phyloP scores from a whole-genome alignment of 768 basidiomycete genomes.

The Phylloporus scabripes region DNA sequence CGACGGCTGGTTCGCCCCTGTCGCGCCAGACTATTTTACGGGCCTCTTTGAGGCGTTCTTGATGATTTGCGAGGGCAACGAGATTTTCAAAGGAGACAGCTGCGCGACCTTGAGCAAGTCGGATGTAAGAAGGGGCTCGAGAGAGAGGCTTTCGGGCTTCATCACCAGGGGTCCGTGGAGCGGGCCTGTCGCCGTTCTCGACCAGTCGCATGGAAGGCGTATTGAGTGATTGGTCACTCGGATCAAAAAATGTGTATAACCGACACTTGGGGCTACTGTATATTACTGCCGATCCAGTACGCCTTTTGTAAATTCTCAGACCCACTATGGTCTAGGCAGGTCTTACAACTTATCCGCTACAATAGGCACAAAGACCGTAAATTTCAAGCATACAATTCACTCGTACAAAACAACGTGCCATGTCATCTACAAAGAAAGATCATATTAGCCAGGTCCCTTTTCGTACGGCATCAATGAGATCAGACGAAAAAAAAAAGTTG shows the following conservation, averaged over 20 bases:
- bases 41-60: slow-evolving; percentile 66
- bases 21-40: slow-evolving; percentile 81
- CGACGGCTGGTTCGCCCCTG: slow-evolving; percentile 67
- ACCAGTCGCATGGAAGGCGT: slow-evolving; percentile 4
- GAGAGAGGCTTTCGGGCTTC: slow-evolving; percentile 6
- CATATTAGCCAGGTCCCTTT: slow-evolving; percentile 9
- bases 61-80: slow-evolving; percentile 78
- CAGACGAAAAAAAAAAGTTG: slow-evolving; percentile 48
- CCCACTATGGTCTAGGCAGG: background rate
- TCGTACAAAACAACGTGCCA: slow-evolving; percentile 11
- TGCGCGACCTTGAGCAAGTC: slow-evolving; percentile 49
- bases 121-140: slow-evolving; percentile 36
- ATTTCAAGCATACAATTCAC: background rate
- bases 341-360: background rate
- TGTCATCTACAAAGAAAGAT: slow-evolving; percentile 3
- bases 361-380: background rate
- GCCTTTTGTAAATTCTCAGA: too few species aligned
- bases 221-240: background rate
- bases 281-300: too few species aligned
- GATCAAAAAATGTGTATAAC: background rate
- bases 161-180: background rate
- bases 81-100: slow-evolving; percentile 81
- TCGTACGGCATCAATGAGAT: slow-evolving; percentile 24
- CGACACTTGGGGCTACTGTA: too few species aligned
- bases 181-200: slow-evolving; percentile 2